Conservation (phyloP, 192 early-diverging fungal genomes). For the Phlyctochytrium planicorne region DNA sequence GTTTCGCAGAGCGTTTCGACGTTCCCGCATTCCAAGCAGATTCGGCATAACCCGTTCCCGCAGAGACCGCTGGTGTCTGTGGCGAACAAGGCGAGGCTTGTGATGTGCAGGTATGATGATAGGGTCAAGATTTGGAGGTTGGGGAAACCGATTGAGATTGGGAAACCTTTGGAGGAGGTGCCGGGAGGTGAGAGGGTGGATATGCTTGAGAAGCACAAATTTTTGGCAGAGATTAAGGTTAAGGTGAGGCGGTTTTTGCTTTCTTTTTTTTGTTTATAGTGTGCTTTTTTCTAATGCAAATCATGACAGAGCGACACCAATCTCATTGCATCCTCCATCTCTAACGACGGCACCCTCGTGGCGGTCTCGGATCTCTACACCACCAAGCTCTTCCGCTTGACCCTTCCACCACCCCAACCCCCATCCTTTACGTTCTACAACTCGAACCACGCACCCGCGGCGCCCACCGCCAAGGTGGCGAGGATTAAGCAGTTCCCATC, state of each 20-base stretch:
- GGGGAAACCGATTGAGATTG: conserved; percentile 43
- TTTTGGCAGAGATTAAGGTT: conserved; percentile 75
- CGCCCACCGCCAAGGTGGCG: neutral
- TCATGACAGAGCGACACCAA: conserved; percentile 52
- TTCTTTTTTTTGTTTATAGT: conserved; percentile 4
- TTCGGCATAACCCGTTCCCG: conserved; percentile 57
- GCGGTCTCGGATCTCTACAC: conserved; percentile 74
- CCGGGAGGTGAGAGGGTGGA: neutral
- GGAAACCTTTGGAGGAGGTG: neutral
- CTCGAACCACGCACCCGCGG: neutral
- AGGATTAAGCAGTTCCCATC: conserved; percentile 18
- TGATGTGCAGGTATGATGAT: conserved; percentile 64
- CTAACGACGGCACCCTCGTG: conserved; percentile 79
- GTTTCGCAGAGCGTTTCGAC: conserved; percentile 34
- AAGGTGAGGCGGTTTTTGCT: conserved; percentile 46
- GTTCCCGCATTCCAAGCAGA: conserved; percentile 39
- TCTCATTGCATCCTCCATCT: conserved; percentile 71
- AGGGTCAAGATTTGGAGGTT: conserved; percentile 82
- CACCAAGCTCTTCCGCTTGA: conserved; percentile 40
- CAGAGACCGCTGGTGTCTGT: conserved; percentile 52
- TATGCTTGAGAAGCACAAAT: conserved; percentile 57
- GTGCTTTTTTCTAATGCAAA: conserved; percentile 5
- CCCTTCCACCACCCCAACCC: neutral
- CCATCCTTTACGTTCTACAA: neutral
- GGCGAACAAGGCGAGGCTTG: conserved; percentile 24